These are phyloP conservation scores for Mucor velutinosus DNA, from an alignment of 371 early-diverging fungal genomes.

Conservation along the genomic window DNA sequence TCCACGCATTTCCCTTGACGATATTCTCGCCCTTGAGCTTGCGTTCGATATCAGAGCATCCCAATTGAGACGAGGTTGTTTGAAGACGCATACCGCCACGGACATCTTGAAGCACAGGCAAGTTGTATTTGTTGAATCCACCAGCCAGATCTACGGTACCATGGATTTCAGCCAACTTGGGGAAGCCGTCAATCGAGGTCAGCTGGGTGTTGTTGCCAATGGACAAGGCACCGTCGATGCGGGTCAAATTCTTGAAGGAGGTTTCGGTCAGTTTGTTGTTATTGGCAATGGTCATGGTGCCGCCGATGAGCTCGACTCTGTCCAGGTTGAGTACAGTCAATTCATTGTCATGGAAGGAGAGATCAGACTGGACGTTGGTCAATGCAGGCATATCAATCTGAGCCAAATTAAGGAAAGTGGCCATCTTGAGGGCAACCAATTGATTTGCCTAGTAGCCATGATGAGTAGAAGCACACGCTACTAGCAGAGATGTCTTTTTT, in stretches of 20 bases:
- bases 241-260: constrained; percentile 49
- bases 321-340: constrained; percentile 41
- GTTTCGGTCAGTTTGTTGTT: constrained; percentile 51
- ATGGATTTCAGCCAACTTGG: constrained; percentile 44
- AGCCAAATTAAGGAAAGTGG: constrained; percentile 47
- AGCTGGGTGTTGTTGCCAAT: constrained; percentile 63
- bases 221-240: constrained; percentile 57
- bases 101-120: constrained; percentile 52
- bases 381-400: constrained; percentile 40
- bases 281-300: constrained; percentile 55
- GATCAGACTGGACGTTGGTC: constrained; percentile 33
- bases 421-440: constrained; percentile 35
- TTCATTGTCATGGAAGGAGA: constrained; percentile 60
- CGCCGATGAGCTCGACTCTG: constrained; percentile 45
- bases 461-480: neutral
- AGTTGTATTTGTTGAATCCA: constrained; percentile 39
- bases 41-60: constrained; percentile 38
- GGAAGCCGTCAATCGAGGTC: constrained; percentile 49
- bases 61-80: constrained; percentile 39
- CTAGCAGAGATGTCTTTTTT: too few species aligned
- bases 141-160: constrained; percentile 60
- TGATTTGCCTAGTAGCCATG: constrained; percentile 31
- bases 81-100: constrained; percentile 58
- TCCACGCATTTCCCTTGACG: constrained; percentile 50
- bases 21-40: constrained; percentile 42